A percentile compares a stretch with the other conserved stretches of the same genome.
Conservation (phyloP, 345 rosid genomes). For the Eucalyptus coolabah region DNA sequence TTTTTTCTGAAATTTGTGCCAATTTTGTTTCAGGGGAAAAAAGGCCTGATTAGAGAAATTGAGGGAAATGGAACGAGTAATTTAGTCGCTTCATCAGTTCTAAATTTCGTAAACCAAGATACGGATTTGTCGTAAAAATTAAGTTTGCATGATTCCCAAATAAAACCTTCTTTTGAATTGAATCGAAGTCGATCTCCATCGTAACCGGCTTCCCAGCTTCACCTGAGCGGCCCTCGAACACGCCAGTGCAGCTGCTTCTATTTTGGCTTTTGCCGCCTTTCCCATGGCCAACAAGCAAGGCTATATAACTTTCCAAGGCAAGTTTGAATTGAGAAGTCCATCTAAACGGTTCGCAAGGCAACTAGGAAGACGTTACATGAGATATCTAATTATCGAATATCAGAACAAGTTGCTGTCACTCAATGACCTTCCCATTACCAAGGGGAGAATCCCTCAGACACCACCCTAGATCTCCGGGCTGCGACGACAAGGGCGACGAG, state of each 20-base stretch:
- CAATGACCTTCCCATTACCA: neutral
- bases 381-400: neutral
- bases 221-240: too few relatives aligned
- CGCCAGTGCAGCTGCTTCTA: neutral
- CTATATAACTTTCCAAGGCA: slow-evolving; percentile 1
- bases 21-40: too few relatives aligned
- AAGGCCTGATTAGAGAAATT: too few relatives aligned
- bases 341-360: neutral
- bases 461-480: neutral
- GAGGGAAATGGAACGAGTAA: too few relatives aligned
- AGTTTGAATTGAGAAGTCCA: neutral
- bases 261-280: neutral
- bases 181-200: too few relatives aligned
- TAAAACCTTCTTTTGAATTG: too few relatives aligned
- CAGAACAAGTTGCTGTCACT: neutral
- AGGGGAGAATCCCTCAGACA: neutral
- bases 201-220: too few relatives aligned
- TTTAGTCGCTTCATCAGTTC: too few relatives aligned
- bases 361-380: neutral
- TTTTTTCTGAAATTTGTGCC: too few relatives aligned
- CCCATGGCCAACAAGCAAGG: neutral
- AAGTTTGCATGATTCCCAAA: too few relatives aligned
- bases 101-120: too few relatives aligned
- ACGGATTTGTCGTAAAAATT: too few relatives aligned
- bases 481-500: neutral